Conservation (phyloP, 2,329 filamentous ascomycete genomes). For the Pseudonectria foliicola region DNA sequence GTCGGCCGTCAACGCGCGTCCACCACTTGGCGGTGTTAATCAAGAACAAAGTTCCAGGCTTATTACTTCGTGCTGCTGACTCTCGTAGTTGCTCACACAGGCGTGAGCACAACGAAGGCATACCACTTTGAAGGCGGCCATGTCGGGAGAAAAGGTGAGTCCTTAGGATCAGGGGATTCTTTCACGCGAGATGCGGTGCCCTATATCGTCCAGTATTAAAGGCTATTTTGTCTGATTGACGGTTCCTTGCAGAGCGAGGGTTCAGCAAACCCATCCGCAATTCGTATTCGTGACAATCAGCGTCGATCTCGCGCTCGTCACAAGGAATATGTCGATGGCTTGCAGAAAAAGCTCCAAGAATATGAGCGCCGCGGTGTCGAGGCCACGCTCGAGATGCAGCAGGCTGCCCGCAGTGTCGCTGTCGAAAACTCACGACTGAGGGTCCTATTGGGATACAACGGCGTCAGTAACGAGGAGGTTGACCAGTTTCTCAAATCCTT, state of each 20-base stretch:
- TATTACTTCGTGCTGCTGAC: conserved; percentile 10
- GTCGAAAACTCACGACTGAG: conserved; percentile 41
- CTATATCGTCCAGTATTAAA: conserved; percentile 3
- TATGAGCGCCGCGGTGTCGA: conserved; percentile 41
- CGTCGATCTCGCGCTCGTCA: conserved; percentile 45
- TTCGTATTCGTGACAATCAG: conserved; percentile 45
- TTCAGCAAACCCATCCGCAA: conserved; percentile 25
- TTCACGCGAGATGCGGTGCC: conserved; percentile 5
- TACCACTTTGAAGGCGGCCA: not conserved
- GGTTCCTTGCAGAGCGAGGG: conserved; percentile 15
- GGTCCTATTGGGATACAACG: conserved; percentile 33
- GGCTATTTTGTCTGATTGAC: conserved; percentile 14
- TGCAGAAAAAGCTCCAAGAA: conserved; percentile 39
- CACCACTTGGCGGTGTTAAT: conserved; percentile 21
- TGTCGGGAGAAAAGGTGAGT: conserved; percentile 25
- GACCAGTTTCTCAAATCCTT: conserved; percentile 33
- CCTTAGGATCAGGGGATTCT: conserved; percentile 6
- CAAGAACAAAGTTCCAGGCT: conserved; percentile 19
- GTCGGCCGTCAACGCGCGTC: conserved; percentile 24
- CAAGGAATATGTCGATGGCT: conserved; percentile 40
- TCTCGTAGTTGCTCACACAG: conserved; percentile 15
- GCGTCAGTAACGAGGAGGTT: conserved; percentile 32
- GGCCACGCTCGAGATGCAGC: conserved; percentile 48
- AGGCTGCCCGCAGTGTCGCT: conserved; percentile 41
- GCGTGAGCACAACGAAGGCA: conserved; percentile 12